These are phyloP conservation scores for Trichoderma simmonsii DNA, from an alignment of 2,329 filamentous ascomycete genomes.

Conservation along the genomic window DNA sequence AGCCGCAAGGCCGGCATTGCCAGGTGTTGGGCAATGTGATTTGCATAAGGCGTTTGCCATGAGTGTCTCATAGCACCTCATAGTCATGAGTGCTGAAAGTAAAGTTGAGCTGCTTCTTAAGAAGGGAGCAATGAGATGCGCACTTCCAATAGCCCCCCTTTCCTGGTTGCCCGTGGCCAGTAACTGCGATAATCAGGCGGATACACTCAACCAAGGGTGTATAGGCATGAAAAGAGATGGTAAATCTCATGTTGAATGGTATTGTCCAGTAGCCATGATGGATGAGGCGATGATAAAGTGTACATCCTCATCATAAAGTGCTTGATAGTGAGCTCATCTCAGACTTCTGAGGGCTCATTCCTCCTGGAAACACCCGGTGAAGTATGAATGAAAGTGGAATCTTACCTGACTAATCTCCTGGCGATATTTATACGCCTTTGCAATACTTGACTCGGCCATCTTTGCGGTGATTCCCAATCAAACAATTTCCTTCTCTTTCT, in stretches of 20 bases:
- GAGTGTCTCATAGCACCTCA: not conserved
- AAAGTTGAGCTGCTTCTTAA: not conserved
- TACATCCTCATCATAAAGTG: not conserved
- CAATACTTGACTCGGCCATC: slow-evolving; percentile 61
- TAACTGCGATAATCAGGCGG: not conserved
- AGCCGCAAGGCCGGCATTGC: not conserved
- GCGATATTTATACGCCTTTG: slow-evolving; percentile 76
- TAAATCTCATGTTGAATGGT: not conserved
- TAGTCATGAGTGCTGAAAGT: not conserved
- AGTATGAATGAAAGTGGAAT: not conserved
- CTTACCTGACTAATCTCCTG: slow-evolving; percentile 97
- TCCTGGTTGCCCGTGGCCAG: not conserved
- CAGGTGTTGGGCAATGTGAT: not conserved
- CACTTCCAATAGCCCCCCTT: not conserved
- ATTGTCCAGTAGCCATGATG: not conserved
- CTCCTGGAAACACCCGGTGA: not conserved
- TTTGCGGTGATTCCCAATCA: slow-evolving; percentile 17
- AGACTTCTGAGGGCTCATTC: not conserved
- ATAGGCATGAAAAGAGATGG: not conserved
- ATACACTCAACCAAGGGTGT: not conserved
- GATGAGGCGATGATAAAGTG: not conserved
- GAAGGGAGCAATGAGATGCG: no score
- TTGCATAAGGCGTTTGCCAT: not conserved
- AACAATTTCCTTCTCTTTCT: slow-evolving; percentile 1
- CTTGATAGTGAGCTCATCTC: not conserved